Conservation (phyloP, 1,139 yeast genomes). For the Scheffersomyces illinoinensis region DNA sequence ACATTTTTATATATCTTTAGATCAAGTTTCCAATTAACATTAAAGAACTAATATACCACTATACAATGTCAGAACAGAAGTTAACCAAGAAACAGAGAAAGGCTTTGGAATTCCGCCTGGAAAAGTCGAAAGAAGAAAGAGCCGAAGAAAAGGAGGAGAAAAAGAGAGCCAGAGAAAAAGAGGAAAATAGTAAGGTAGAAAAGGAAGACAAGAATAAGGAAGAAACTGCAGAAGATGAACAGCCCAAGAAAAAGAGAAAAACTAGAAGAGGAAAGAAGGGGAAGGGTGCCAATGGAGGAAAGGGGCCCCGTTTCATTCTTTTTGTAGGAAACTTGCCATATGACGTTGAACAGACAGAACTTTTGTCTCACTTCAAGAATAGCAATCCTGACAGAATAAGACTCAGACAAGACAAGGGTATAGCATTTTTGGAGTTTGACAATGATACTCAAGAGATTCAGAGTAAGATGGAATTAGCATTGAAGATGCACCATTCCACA, state of each 20-base stretch:
- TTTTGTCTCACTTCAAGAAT: conserved; percentile 72
- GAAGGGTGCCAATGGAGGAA: conserved; percentile 49
- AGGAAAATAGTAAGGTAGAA: conserved; percentile 2
- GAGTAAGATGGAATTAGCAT: conserved; percentile 77
- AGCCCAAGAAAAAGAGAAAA: conserved; percentile 64
- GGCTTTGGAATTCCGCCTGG: conserved; percentile 68
- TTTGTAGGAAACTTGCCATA: conserved; percentile 94
- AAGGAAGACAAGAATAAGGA: conserved; percentile 16
- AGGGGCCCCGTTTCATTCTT: conserved; percentile 72
- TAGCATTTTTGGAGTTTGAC: conserved; percentile 89
- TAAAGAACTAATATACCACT: background rate
- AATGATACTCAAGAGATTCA: conserved; percentile 64
- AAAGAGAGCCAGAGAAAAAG: conserved; percentile 13
- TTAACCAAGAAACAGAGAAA: conserved; percentile 79
- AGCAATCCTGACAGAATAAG: conserved; percentile 75
- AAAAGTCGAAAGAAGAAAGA: conserved; percentile 42
- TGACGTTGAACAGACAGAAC: conserved; percentile 60
- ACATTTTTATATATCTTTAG: background rate
- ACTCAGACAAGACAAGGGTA: conserved; percentile 80
- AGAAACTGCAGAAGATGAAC: conserved; percentile 25
- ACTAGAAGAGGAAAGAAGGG: conserved; percentile 79
- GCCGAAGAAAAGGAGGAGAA: conserved; percentile 28
- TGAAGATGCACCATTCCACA: conserved; percentile 75
- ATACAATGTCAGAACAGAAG: conserved; percentile 37
- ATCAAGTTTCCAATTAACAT: background rate